phyloP scores from a whole-genome alignment of 1,284 basidiomycete genomes.

The Phellinidium pouzarii region DNA sequence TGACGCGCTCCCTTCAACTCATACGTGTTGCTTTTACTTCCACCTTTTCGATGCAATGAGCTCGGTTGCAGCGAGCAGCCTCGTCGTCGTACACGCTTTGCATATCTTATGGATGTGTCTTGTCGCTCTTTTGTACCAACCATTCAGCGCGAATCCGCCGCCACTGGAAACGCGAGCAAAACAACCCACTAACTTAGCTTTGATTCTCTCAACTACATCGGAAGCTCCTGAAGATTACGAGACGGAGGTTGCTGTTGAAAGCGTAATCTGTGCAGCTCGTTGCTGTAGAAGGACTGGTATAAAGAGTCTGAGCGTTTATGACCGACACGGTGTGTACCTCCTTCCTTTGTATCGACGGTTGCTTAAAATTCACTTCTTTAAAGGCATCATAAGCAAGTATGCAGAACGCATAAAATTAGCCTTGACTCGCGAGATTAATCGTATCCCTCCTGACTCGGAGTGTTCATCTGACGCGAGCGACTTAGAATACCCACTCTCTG shows the following conservation, averaged over 20 bases:
- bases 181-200: constrained; percentile 55
- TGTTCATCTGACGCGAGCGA: constrained; percentile 40
- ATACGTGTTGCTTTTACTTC: constrained; percentile 1
- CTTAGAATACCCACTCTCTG: constrained; percentile 59
- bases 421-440: neutral
- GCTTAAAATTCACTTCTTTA: constrained; percentile 9
- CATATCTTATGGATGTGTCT: constrained; percentile 42
- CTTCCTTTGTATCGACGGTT: constrained; percentile 4
- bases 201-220: constrained; percentile 43
- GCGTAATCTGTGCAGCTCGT: constrained; percentile 41
- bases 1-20: neutral
- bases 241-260: constrained; percentile 42
- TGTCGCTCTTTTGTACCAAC: constrained; percentile 34
- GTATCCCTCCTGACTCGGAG: constrained; percentile 31
- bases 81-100: constrained; percentile 23
- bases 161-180: constrained; percentile 45
- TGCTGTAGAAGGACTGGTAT: constrained; percentile 61
- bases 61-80: constrained; percentile 5
- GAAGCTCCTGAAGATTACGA: constrained; percentile 26
- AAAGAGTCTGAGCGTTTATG: constrained; percentile 58
- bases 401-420: constrained; percentile 34
- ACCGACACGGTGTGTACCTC: constrained; percentile 50
- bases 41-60: constrained; percentile 7
- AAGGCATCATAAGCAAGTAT: constrained; percentile 43
- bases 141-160: constrained; percentile 33